These are phyloP conservation scores for Geotrichum reessii DNA, from an alignment of 1,139 yeast genomes.

Conservation along the genomic window DNA sequence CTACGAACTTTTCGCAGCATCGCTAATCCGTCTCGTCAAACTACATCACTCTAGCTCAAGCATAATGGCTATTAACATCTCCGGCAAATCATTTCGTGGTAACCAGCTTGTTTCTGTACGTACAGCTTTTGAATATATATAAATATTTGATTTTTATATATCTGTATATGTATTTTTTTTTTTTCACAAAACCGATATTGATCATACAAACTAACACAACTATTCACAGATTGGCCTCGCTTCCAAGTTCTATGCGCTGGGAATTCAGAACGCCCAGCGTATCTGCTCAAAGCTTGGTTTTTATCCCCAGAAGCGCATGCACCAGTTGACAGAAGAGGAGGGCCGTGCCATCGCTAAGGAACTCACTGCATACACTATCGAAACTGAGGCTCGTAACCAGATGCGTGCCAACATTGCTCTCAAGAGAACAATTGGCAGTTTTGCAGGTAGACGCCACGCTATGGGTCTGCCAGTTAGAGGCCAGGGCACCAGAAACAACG, in stretches of 20 bases:
- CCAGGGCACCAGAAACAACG: constrained; percentile 87
- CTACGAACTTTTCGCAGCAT: background rate
- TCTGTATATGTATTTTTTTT: too few species aligned
- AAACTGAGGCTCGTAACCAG: constrained; percentile 75
- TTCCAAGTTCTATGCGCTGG: constrained; percentile 80
- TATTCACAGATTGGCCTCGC: constrained; percentile 61
- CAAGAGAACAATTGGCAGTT: constrained; percentile 78
- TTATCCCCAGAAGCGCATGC: constrained; percentile 92
- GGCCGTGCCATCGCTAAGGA: constrained; percentile 83
- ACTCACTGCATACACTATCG: constrained; percentile 73
- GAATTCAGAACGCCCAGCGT: constrained; percentile 63
- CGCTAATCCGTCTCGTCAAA: background rate
- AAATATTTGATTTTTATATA: background rate
- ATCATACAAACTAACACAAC: background rate
- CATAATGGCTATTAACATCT: constrained; percentile 37
- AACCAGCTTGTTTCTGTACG: constrained; percentile 36
- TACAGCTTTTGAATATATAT: background rate
- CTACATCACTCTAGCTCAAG: background rate
- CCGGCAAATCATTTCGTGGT: constrained; percentile 42
- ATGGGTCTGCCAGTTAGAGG: constrained; percentile 84
- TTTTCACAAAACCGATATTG: background rate
- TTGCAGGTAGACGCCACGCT: constrained; percentile 86
- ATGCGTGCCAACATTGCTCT: constrained; percentile 72
- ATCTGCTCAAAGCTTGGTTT: constrained; percentile 85
- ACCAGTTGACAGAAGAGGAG: constrained; percentile 83